Percentiles rank a stretch among this genome's conserved stretches.
phyloP scores from a whole-genome alignment of 495 filamentous ascomycete genomes.

The Umbilicaria muhlenbergii region DNA sequence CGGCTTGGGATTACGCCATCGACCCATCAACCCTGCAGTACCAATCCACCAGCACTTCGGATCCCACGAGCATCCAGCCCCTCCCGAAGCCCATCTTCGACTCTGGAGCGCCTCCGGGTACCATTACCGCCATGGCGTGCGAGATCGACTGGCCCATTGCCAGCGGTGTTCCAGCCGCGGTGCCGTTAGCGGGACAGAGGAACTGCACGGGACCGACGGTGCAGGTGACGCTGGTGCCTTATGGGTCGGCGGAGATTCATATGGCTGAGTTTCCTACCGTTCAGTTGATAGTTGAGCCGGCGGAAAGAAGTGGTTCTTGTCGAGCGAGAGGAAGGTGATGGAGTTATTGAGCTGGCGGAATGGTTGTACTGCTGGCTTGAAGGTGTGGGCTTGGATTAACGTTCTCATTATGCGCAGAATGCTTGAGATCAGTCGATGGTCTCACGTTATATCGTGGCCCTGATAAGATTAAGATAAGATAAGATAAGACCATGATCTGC shows the following conservation, averaged over 20 bases:
- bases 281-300: neutral
- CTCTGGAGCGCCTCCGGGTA: conserved; percentile 29
- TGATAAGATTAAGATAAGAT: no score
- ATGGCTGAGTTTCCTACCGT: conserved; percentile 38
- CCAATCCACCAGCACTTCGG: conserved; percentile 9
- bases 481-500: no score
- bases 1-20: conserved; percentile 33
- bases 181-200: conserved; percentile 21
- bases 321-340: no score
- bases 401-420: no score
- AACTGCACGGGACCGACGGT: conserved; percentile 24
- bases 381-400: no score
- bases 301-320: no score
- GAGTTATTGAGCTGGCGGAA: no score
- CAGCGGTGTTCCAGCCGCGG: conserved; percentile 28
- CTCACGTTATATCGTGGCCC: no score
- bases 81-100: conserved; percentile 33
- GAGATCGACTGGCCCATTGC: conserved; percentile 36
- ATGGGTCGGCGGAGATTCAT: conserved; percentile 41
- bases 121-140: conserved; percentile 34
- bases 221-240: conserved; percentile 34
- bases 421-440: no score
- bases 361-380: no score
- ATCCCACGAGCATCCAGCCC: conserved; percentile 8
- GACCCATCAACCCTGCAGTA: conserved; percentile 26